Base-by-base conservation (phyloP, 805 yeast genomes). In the Ogataea trehaloabstinens region DNA sequence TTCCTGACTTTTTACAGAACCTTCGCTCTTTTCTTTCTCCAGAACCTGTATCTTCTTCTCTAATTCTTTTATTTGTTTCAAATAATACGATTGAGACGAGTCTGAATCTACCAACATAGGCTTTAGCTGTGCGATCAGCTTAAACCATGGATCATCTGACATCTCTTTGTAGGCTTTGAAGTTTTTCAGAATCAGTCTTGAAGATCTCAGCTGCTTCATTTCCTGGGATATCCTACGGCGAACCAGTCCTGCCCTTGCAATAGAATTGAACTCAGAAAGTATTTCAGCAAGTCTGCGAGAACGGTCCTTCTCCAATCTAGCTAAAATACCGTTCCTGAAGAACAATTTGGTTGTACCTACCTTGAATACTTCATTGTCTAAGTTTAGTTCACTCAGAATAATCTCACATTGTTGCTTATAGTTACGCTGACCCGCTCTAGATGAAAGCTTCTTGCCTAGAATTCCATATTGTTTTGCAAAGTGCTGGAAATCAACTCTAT, bases 401-500 rank as follows among this genome's bases (percentile, higher is more conserved):
- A 80, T 52, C 46, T 80, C 86, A 55, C 90, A 79, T 43, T 82
- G 80, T 28, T 81, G 78, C 56, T 81, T 88, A 42, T 74, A 68
- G 43, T 78, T 52, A 31, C 55, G 42, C 32, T 46, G 46, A 22
- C 48, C 74, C 15, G 55, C 55, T 10, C 32, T 43, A 5, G 65
- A 53, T 1, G 66, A 62, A 21, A 45, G 30, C 33, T 73, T 73
- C 12, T 71, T 66, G 6, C 79, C 71, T 19, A 93, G 66, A n/a
- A 90, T 75, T 21, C 76, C 75, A 58, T 93, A 93, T 38, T 96
- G 73, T 27, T 68, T 71, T 36, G 74, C 77, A 64, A 93, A 93
- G 34, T 87, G 91, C 31, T 80, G 76, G 61, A 90, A 91, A 20
- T 81, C 77, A 56, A 91, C 78, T 48, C 96, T 76, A 61, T 93